Conservation (phyloP, 768 basidiomycete genomes). For the Thelephora ganbajun region DNA sequence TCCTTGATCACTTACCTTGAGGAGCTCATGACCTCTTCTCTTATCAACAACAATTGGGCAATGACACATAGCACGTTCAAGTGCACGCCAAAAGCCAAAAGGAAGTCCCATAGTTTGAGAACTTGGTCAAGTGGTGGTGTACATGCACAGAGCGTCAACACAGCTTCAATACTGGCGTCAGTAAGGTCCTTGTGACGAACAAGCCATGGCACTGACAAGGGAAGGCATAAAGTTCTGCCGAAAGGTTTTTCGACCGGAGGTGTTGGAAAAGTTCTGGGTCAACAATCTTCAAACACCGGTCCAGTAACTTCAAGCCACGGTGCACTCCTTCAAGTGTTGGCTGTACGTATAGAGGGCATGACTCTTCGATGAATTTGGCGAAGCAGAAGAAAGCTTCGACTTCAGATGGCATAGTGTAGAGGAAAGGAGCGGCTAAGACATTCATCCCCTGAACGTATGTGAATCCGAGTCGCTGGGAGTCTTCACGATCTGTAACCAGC, state of each 20-base stretch:
- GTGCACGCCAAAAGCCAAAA: constrained; percentile 92
- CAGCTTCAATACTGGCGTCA: constrained; percentile 33
- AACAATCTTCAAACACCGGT: constrained; percentile 82
- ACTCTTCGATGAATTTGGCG: constrained; percentile 87
- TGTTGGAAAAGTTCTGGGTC: constrained; percentile 76
- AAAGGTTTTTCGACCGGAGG: constrained; percentile 80
- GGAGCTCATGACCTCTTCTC: constrained; percentile 80
- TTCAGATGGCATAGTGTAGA: constrained; percentile 95
- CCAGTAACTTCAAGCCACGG: constrained; percentile 86
- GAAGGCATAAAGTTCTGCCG: constrained; percentile 95
- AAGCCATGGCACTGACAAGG: constrained; percentile 50
- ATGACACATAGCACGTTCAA: constrained; percentile 95
- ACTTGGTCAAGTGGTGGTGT: constrained; percentile 95
- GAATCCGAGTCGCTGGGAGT: constrained; percentile 70
- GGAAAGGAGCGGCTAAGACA: constrained; percentile 92
- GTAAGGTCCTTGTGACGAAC: not conserved
- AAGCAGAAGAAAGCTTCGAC: constrained; percentile 98
- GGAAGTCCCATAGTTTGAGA: constrained; percentile 91
- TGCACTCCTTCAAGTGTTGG: constrained; percentile 95
- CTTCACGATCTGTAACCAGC: constrained; percentile 46
- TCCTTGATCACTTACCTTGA: constrained; percentile 45
- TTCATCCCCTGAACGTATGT: constrained; percentile 99
- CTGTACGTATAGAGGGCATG: constrained; percentile 92
- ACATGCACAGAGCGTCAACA: constrained; percentile 90
- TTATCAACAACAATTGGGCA: constrained; percentile 82